Percentiles rank a stretch among this genome's conserved stretches.
phyloP scores from a whole-genome alignment of 192 early-diverging fungal genomes.

The Entomortierella lignicola region DNA sequence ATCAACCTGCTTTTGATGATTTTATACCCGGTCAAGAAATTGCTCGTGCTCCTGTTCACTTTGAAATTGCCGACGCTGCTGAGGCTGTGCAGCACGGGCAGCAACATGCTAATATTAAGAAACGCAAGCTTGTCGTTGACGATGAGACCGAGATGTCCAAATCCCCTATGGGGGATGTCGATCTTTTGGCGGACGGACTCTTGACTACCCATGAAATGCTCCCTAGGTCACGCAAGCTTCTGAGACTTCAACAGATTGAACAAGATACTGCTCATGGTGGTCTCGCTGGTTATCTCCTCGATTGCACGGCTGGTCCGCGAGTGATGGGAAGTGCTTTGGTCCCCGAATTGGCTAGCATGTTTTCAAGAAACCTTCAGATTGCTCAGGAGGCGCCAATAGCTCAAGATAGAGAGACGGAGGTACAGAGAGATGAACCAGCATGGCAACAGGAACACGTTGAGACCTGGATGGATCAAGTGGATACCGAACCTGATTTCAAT shows the following conservation, averaged over 20 bases:
- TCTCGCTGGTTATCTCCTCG: constrained; percentile 45
- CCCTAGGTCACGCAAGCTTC: constrained; percentile 45
- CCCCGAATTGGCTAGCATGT: constrained; percentile 52
- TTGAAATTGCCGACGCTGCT: constrained; percentile 65
- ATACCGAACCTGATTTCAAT: constrained; percentile 20
- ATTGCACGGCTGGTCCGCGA: constrained; percentile 39
- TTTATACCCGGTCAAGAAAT: constrained; percentile 55
- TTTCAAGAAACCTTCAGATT: constrained; percentile 49
- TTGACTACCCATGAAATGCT: constrained; percentile 48
- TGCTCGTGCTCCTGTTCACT: constrained; percentile 62
- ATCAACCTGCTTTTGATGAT: constrained; percentile 60
- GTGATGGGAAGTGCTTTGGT: constrained; percentile 42
- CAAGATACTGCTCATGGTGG: constrained; percentile 46
- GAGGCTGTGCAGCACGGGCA: constrained; percentile 48
- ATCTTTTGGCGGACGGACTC: constrained; percentile 59
- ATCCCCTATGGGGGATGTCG: constrained; percentile 37
- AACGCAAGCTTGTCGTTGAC: constrained; percentile 74
- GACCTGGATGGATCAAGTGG: constrained; percentile 37
- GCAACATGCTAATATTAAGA: constrained; percentile 51
- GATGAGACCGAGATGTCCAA: constrained; percentile 74
- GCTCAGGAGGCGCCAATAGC: constrained; percentile 7
- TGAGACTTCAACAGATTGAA: constrained; percentile 48
- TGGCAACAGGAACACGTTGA: constrained; percentile 55
- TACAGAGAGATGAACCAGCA: constrained; percentile 43
- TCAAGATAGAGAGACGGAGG: constrained; percentile 1